A percentile compares a stretch with the other conserved stretches of the same genome.
Conservation (phyloP, 78 protist genomes). For the Isochrysis galbana region DNA sequence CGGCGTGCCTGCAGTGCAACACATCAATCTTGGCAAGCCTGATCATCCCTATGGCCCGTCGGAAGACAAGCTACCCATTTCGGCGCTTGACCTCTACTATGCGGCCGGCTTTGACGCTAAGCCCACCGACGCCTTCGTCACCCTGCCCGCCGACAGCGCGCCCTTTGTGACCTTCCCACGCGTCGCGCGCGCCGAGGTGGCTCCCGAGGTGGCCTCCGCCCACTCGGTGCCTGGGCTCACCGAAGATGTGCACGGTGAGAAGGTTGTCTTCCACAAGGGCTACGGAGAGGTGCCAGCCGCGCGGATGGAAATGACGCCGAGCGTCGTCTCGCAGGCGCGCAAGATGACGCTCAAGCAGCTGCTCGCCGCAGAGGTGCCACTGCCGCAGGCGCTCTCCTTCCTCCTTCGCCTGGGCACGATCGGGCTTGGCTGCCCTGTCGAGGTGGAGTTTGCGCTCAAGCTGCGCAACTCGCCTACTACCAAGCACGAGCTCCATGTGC, state of each 20-base stretch:
- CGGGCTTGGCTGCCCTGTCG: conserved; percentile 29
- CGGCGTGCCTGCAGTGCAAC: neutral
- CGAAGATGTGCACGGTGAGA: neutral
- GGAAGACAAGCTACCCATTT: neutral
- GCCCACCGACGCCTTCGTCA: neutral
- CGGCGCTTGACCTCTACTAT: neutral
- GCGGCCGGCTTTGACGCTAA: neutral
- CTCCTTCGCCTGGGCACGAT: neutral
- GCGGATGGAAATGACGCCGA: neutral
- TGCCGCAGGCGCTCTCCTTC: conserved; percentile 6
- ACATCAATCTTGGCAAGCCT: neutral
- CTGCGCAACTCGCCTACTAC: neutral
- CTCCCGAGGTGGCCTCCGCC: neutral
- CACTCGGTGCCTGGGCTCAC: neutral
- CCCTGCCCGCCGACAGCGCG: neutral
- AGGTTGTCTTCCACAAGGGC: neutral
- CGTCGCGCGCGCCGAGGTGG: neutral
- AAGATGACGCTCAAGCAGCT: neutral
- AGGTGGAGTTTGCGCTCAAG: conserved; percentile 18
- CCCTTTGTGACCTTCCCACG: neutral
- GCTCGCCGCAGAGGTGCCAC: neutral
- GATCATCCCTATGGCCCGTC: neutral
- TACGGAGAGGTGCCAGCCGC: neutral
- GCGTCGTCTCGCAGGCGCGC: neutral
- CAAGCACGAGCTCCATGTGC: neutral